Evolutionary conservation across 768 basidiomycete genomes (phyloP).

Genomic region (Lactarius hatsudake): DNA sequence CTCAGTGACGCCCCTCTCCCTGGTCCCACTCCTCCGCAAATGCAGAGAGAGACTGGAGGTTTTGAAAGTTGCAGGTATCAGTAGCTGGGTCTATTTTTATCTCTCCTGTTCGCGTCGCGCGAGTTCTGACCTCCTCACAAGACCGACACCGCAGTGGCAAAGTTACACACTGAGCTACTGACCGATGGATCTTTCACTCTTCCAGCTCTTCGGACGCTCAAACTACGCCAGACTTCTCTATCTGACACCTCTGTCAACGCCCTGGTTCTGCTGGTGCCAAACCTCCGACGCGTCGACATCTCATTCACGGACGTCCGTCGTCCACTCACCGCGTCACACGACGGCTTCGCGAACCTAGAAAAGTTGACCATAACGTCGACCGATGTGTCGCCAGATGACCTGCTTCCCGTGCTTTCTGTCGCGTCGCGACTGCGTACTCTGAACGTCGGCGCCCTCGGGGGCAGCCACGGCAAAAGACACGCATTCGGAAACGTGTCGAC

Average conservation of each 20-base stretch:
- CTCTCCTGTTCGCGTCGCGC: background rate
- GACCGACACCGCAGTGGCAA: conserved; percentile 57
- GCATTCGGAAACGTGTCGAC: conserved; percentile 46
- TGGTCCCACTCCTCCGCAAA: conserved; percentile 44
- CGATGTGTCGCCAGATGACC: conserved; percentile 38
- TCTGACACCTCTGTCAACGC: conserved; percentile 47
- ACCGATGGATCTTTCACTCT: conserved; percentile 34
- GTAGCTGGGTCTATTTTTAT: conserved; percentile 50
- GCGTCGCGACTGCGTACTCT: conserved; percentile 48
- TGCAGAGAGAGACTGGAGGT: conserved; percentile 45
- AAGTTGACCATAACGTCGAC: conserved; percentile 68
- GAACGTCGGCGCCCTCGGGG: conserved; percentile 58
- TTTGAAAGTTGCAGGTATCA: conserved; percentile 60
- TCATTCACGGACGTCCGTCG: conserved; percentile 60
- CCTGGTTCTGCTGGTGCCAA: conserved; percentile 47
- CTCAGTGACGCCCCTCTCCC: conserved; percentile 46
- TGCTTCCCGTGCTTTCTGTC: conserved; percentile 40
- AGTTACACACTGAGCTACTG: conserved; percentile 37
- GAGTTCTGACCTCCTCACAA: conserved; percentile 35
- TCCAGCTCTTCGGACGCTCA: conserved; percentile 48
- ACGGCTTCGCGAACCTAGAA: conserved; percentile 38
- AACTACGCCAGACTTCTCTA: conserved; percentile 53
- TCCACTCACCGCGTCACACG: conserved; percentile 28
- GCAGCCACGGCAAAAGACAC: conserved; percentile 34
- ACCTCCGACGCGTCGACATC: conserved; percentile 54